These are phyloP conservation scores for Phaffomyces antillensis DNA, from an alignment of 805 yeast species.

Conservation along the genomic window DNA sequence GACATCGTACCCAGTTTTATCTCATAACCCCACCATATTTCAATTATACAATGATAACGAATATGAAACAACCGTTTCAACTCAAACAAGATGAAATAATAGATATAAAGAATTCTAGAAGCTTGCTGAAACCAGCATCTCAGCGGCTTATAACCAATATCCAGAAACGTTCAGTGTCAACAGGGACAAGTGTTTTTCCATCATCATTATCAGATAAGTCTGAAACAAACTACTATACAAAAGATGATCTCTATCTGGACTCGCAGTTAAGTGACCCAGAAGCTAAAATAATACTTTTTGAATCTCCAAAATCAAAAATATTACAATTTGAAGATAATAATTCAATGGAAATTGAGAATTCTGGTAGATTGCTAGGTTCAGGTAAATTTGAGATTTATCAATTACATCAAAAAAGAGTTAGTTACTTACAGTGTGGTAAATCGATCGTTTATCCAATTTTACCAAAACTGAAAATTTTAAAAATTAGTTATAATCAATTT, in stretches of 20 bases:
- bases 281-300: slow-evolving; percentile 15
- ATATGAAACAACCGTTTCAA: slow-evolving; percentile 3
- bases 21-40: too few species aligned
- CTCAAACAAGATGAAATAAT: slow-evolving; percentile 9
- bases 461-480: slow-evolving; percentile 52
- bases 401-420: slow-evolving; percentile 48
- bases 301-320: slow-evolving; percentile 17
- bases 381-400: slow-evolving; percentile 57
- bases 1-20: too few species aligned
- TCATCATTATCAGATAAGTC: slow-evolving; percentile 16
- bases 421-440: slow-evolving; percentile 52
- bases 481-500: slow-evolving; percentile 42
- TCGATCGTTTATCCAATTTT: slow-evolving; percentile 67
- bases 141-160: slow-evolving; percentile 3
- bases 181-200: neutral
- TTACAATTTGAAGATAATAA: slow-evolving; percentile 18
- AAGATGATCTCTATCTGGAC: neutral
- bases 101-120: slow-evolving; percentile 19
- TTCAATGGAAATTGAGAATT: slow-evolving; percentile 8
- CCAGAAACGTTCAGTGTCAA: too few species aligned
- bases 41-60: slow-evolving; percentile 2
- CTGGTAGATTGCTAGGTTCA: slow-evolving; percentile 49
- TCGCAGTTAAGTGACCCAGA: slow-evolving; percentile 7
- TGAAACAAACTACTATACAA: slow-evolving; percentile 2
- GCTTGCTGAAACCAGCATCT: slow-evolving; percentile 16